Evolutionary conservation across 2,329 filamentous ascomycete genomes (phyloP).

Genomic region (Chrysosporium queenslandicum): DNA sequence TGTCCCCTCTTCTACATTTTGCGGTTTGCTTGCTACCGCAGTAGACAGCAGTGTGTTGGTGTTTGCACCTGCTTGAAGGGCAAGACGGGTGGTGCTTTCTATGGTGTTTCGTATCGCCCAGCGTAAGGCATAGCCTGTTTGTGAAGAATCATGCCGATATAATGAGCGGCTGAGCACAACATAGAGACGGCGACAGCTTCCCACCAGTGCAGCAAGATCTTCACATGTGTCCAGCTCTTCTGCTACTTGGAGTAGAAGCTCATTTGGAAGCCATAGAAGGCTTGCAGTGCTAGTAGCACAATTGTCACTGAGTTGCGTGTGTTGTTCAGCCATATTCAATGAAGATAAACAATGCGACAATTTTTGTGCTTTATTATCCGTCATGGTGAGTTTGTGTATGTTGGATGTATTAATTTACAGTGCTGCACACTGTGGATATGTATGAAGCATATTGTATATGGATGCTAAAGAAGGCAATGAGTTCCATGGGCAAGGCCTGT

Average conservation of each 20-base stretch:
- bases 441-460: too few species aligned
- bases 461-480: too few species aligned
- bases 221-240: background rate
- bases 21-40: background rate
- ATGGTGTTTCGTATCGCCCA: background rate
- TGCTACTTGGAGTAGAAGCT: constrained; percentile 2
- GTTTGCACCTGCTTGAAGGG: background rate
- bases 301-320: background rate
- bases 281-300: background rate
- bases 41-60: background rate
- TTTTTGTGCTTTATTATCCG: background rate
- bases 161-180: background rate
- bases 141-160: background rate
- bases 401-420: background rate
- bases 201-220: background rate
- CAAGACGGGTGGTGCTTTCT: background rate
- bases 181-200: constrained; percentile 1
- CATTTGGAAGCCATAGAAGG: background rate
- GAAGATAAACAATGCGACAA: background rate
- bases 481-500: too few species aligned
- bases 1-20: too few species aligned
- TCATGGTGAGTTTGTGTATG: background rate
- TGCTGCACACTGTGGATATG: background rate
- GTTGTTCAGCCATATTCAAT: background rate
- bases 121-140: background rate